phyloP scores from a whole-genome alignment of 2,329 filamentous ascomycete species.

The Juglanconis oblonga region DNA sequence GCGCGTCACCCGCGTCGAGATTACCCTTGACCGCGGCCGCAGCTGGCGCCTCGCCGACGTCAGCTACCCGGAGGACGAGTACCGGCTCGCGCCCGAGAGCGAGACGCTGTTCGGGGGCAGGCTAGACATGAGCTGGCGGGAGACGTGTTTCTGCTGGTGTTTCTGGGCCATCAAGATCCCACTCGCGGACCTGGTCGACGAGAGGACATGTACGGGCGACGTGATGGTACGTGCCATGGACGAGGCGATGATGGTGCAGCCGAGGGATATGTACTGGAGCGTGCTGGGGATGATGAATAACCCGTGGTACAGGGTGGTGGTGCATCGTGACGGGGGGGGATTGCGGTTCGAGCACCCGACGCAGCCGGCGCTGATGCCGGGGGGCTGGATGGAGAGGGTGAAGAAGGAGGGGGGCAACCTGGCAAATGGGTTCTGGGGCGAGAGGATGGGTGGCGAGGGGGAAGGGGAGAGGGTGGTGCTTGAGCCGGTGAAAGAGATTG shows the following conservation, averaged over 20 bases:
- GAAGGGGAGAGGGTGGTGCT: slow-evolving; percentile 39
- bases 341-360: slow-evolving; percentile 87
- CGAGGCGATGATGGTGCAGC: slow-evolving; percentile 81
- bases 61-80: slow-evolving; percentile 81
- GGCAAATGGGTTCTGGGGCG: slow-evolving; percentile 81
- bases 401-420: slow-evolving; percentile 81
- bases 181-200: slow-evolving; percentile 51
- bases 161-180: slow-evolving; percentile 78
- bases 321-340: slow-evolving; percentile 62
- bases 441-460: slow-evolving; percentile 55
- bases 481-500: slow-evolving; percentile 62
- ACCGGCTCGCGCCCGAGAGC: slow-evolving; percentile 59
- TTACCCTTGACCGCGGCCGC: slow-evolving; percentile 79
- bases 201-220: slow-evolving; percentile 54
- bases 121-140: slow-evolving; percentile 78
- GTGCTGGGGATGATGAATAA: slow-evolving; percentile 98
- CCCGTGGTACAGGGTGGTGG: slow-evolving; percentile 81
- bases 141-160: slow-evolving; percentile 86
- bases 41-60: slow-evolving; percentile 76
- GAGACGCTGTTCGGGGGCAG: slow-evolving; percentile 70
- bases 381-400: slow-evolving; percentile 91
- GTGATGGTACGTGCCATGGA: slow-evolving; percentile 87
- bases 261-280: slow-evolving; percentile 93
- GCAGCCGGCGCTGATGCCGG: slow-evolving; percentile 70
- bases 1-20: slow-evolving; percentile 75